Percentiles rank a stretch among this genome's conserved stretches.
Evolutionary conservation across 768 basidiomycete species (phyloP).

Genomic region (Ramaria rubella): DNA sequence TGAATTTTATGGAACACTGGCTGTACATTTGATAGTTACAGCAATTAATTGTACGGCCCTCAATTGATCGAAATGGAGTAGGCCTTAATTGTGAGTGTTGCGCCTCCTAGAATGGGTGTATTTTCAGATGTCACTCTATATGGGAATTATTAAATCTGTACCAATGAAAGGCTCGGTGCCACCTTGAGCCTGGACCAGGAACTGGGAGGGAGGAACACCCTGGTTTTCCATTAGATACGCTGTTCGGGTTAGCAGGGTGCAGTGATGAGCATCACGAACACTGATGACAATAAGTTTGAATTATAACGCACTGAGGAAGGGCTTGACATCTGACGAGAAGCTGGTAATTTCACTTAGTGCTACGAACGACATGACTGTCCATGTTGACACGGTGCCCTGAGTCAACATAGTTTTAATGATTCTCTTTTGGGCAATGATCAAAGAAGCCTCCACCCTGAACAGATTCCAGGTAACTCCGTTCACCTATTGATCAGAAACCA

Average conservation of each 20-base stretch:
- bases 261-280: neutral
- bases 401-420: neutral
- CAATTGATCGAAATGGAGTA: neutral
- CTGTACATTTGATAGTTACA: neutral
- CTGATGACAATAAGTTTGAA: neutral
- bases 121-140: neutral
- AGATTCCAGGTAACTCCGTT: neutral
- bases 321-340: neutral
- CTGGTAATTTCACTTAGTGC: neutral
- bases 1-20: too few relatives aligned
- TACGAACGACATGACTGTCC: neutral
- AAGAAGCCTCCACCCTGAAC: neutral
- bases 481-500: neutral
- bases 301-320: neutral
- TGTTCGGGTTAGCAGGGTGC: too few relatives aligned
- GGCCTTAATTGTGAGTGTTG: neutral
- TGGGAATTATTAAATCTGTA: neutral
- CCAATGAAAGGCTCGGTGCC: neutral
- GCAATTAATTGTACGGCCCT: neutral
- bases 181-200: slow-evolving; percentile 1
- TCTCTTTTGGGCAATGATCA: too few relatives aligned
- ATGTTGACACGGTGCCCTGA: neutral
- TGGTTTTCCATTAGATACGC: neutral
- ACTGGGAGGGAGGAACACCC: neutral
- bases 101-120: neutral